Evolutionary conservation across 331 rosid genomes (phyloP).

Genomic region (Arachis monticola): DNA sequence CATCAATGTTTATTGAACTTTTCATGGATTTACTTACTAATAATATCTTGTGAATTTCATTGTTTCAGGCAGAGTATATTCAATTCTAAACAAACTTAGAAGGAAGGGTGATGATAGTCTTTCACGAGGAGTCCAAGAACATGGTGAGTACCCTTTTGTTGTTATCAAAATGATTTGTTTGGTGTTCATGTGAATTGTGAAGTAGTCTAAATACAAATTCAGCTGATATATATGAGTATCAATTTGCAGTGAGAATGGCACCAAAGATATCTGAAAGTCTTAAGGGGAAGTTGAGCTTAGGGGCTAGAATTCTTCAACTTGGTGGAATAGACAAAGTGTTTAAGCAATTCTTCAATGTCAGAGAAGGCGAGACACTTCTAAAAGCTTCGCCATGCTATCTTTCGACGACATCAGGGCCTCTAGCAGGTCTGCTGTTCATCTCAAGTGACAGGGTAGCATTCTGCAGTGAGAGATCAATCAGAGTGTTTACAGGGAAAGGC

Average conservation of each 20-base stretch:
- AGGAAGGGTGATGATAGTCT: conserved; percentile 47
- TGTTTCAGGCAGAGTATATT: conserved; percentile 42
- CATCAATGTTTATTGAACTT: background rate
- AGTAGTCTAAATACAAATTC: background rate
- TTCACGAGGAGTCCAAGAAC: conserved; percentile 55
- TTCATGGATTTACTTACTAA: background rate
- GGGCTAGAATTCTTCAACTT: conserved; percentile 63
- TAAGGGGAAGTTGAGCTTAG: conserved; percentile 64
- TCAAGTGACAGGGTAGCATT: conserved; percentile 69
- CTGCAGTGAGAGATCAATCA: conserved; percentile 70
- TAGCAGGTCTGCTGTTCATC: conserved; percentile 79
- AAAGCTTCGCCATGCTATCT: conserved; percentile 65
- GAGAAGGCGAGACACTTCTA: conserved; percentile 62
- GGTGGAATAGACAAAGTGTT: conserved; percentile 61
- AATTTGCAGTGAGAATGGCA: conserved; percentile 60
- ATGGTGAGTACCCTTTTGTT: conserved; percentile 17
- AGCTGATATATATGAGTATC: background rate
- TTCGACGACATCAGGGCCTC: conserved; percentile 76
- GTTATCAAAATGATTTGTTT: background rate
- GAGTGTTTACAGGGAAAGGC: conserved; percentile 48
- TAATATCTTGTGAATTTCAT: background rate
- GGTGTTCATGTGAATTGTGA: background rate
- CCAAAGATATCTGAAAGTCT: conserved; percentile 69
- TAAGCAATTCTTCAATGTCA: conserved; percentile 47
- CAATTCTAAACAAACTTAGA: conserved; percentile 49